Conservation (phyloP, 306 rosid genomes). For the Elaeagnus macrophylla region DNA sequence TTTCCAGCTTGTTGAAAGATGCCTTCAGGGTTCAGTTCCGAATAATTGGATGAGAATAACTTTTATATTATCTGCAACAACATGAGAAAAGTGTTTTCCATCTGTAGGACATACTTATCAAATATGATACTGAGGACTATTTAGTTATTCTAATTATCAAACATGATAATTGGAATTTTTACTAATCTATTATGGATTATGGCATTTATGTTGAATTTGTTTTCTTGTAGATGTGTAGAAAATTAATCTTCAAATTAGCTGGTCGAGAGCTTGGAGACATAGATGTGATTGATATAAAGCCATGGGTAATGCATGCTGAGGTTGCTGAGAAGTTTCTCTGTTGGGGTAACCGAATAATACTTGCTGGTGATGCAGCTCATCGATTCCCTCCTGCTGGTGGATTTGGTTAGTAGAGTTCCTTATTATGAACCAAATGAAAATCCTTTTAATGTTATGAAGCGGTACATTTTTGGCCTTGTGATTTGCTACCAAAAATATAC, state of each 20-base stretch:
- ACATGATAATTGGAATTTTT: not conserved
- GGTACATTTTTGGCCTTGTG: not conserved
- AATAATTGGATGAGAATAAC: too few relatives aligned
- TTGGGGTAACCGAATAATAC: slow-evolving; percentile 48
- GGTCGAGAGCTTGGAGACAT: slow-evolving; percentile 71
- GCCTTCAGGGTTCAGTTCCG: not conserved
- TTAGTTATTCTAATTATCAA: too few relatives aligned
- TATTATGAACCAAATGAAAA: slow-evolving; percentile 13
- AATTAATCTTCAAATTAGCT: slow-evolving; percentile 61
- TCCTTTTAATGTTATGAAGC: slow-evolving; percentile 2
- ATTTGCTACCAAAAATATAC: not conserved
- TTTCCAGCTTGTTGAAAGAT: not conserved
- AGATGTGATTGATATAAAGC: slow-evolving; percentile 68
- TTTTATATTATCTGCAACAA: too few relatives aligned
- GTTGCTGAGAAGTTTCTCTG: slow-evolving; percentile 73
- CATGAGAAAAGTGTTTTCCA: too few relatives aligned
- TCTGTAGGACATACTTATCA: too few relatives aligned
- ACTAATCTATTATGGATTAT: not conserved
- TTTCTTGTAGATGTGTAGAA: slow-evolving; percentile 57
- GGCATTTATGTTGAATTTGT: slow-evolving; percentile 19
- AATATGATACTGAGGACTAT: too few relatives aligned
- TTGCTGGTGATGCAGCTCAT: slow-evolving; percentile 96
- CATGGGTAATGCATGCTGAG: slow-evolving; percentile 99
- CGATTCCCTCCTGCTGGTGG: slow-evolving; percentile 99
- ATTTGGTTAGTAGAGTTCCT: slow-evolving; percentile 61